Evolutionary conservation across 768 basidiomycete species (phyloP).

Genomic region (Suillus occidentalis): DNA sequence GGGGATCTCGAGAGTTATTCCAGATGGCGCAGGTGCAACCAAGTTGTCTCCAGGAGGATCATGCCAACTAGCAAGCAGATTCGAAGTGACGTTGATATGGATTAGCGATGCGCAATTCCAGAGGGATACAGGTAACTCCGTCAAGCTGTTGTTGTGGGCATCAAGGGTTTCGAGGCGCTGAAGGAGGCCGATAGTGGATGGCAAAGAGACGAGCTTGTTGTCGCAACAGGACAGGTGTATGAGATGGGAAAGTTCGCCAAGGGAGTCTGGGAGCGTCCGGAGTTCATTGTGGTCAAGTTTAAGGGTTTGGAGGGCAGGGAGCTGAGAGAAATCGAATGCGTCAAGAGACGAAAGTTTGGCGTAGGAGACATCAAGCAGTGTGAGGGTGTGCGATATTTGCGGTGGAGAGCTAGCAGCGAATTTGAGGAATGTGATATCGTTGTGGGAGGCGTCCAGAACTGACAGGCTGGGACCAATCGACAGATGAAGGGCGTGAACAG

Average conservation of each 20-base stretch:
- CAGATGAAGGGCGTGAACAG: constrained; percentile 77
- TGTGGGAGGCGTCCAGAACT: constrained; percentile 73
- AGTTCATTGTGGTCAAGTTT: constrained; percentile 87
- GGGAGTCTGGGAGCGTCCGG: constrained; percentile 76
- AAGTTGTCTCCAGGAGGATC: constrained; percentile 51
- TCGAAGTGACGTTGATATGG: constrained; percentile 85
- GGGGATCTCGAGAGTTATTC: constrained; percentile 24
- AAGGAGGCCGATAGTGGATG: constrained; percentile 72
- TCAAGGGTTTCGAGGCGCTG: constrained; percentile 76
- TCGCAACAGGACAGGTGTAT: constrained; percentile 84
- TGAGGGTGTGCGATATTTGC: constrained; percentile 56
- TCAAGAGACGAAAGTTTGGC: constrained; percentile 86
- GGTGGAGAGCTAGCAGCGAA: constrained; percentile 52
- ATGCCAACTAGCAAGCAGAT: constrained; percentile 73
- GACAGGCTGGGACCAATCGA: constrained; percentile 66
- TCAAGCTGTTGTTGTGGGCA: constrained; percentile 88
- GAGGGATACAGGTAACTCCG: constrained; percentile 67
- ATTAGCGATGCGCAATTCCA: constrained; percentile 82
- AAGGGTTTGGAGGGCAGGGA: constrained; percentile 69
- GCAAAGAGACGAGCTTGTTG: constrained; percentile 79
- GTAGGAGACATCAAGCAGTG: constrained; percentile 80
- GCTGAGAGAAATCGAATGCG: constrained; percentile 66
- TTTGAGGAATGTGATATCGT: constrained; percentile 82
- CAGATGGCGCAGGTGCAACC: constrained; percentile 21
- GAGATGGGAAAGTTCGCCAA: constrained; percentile 73